These are phyloP conservation scores for Trametes punicea DNA, from an alignment of 768 basidiomycete species.

Conservation along the genomic window DNA sequence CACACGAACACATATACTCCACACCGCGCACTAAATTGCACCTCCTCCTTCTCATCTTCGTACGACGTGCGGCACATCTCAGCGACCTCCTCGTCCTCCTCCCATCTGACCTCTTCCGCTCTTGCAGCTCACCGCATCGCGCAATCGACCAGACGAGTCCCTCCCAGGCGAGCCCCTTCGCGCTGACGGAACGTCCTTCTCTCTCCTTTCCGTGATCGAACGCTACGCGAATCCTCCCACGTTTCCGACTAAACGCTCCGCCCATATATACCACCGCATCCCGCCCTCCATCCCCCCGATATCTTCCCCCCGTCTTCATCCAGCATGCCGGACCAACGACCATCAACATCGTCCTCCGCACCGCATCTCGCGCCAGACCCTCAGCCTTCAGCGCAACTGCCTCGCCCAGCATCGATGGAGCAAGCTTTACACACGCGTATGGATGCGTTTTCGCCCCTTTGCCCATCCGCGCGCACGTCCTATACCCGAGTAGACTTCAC, in stretches of 20 bases:
- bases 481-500: constrained; percentile 46
- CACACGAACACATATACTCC: constrained; percentile 19
- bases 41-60: constrained; percentile 1
- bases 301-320: background rate
- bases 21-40: constrained; percentile 3
- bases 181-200: constrained; percentile 1
- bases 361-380: background rate
- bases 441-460: constrained; percentile 28
- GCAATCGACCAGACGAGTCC: background rate
- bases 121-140: background rate
- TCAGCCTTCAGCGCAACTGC: background rate
- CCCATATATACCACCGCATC: constrained; percentile 12
- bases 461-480: constrained; percentile 50
- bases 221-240: constrained; percentile 20
- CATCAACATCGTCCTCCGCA: constrained; percentile 5
- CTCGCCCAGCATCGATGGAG: constrained; percentile 11
- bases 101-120: background rate
- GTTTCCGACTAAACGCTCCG: constrained; percentile 14
- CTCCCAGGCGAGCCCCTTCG: background rate
- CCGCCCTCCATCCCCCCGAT: background rate
- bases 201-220: constrained; percentile 14
- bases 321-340: constrained; percentile 10
- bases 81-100: background rate
- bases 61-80: background rate
- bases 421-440: constrained; percentile 14